These are phyloP conservation scores for Penicillium sp. DNA, from an alignment of 2,329 filamentous ascomycete species.

Conservation along the genomic window DNA sequence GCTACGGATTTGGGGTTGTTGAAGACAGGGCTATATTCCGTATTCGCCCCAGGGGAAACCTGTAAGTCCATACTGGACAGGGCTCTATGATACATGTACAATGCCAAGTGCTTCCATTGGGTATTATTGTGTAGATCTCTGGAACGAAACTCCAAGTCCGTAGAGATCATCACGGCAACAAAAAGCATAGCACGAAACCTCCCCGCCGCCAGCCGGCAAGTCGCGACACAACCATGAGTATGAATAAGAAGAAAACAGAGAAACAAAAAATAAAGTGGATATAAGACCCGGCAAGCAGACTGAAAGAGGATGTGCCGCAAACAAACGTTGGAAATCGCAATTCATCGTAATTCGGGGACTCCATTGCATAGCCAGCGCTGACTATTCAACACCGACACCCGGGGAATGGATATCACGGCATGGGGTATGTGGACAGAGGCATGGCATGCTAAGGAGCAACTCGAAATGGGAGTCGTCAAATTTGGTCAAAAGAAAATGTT, in stretches of 20 bases:
- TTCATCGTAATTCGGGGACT: conserved; percentile 21
- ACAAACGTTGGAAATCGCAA: conserved; percentile 13
- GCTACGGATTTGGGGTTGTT: neutral
- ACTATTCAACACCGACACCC: neutral
- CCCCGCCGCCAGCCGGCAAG: conserved; percentile 3
- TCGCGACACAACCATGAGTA: conserved; percentile 2
- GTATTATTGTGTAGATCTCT: conserved; percentile 21
- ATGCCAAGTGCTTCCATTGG: conserved; percentile 21
- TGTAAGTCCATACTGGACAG: neutral
- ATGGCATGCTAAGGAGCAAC: conserved; percentile 15
- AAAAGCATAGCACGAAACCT: conserved; percentile 10
- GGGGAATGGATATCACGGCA: neutral
- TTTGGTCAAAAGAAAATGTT: conserved; percentile 6
- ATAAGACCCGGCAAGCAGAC: conserved; percentile 17
- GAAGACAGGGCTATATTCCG: neutral
- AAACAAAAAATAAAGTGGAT: conserved; percentile 16
- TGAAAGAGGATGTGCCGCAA: conserved; percentile 11
- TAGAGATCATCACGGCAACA: conserved; percentile 9
- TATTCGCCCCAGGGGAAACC: neutral
- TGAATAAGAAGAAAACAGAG: conserved; percentile 6
- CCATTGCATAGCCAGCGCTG: conserved; percentile 9
- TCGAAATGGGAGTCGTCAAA: conserved; percentile 17
- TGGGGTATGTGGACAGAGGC: conserved; percentile 6
- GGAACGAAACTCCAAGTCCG: conserved; percentile 9
- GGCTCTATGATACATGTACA: conserved; percentile 4